These are phyloP conservation scores for Lodderomyces jiufengensis DNA, from an alignment of 1,139 yeast genomes.

Conservation along the genomic window DNA sequence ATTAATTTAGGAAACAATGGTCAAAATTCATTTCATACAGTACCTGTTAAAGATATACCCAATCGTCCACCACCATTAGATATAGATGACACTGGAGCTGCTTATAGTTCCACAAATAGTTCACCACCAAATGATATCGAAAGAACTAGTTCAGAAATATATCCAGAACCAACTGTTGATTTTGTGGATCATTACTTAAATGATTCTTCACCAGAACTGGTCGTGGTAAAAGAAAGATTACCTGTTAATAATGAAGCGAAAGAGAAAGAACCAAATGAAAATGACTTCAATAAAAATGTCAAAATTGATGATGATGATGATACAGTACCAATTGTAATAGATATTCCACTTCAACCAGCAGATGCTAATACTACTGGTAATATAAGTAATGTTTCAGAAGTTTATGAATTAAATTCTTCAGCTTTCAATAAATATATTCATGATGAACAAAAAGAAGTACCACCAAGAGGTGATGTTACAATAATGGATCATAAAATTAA, in stretches of 20 bases:
- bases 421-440: constrained; percentile 22
- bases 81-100: no score
- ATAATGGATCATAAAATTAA: constrained; percentile 20
- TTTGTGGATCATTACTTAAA: constrained; percentile 12
- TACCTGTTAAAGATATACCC: no score
- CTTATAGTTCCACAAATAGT: no score
- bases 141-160: constrained; percentile 3
- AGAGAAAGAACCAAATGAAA: neutral
- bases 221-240: constrained; percentile 6
- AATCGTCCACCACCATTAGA: no score
- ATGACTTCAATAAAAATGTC: neutral
- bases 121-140: no score
- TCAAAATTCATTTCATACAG: no score
- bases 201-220: constrained; percentile 11
- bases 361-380: no score
- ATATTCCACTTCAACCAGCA: no score
- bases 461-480: constrained; percentile 36
- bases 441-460: constrained; percentile 31
- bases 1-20: no score
- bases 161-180: constrained; percentile 15
- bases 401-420: constrained; percentile 11
- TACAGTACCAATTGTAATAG: no score
- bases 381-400: no score
- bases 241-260: constrained; percentile 4
- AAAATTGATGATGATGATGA: constrained; percentile 6